phyloP scores from a whole-genome alignment of 768 basidiomycete genomes.

The Phanerochaete carnosa region DNA sequence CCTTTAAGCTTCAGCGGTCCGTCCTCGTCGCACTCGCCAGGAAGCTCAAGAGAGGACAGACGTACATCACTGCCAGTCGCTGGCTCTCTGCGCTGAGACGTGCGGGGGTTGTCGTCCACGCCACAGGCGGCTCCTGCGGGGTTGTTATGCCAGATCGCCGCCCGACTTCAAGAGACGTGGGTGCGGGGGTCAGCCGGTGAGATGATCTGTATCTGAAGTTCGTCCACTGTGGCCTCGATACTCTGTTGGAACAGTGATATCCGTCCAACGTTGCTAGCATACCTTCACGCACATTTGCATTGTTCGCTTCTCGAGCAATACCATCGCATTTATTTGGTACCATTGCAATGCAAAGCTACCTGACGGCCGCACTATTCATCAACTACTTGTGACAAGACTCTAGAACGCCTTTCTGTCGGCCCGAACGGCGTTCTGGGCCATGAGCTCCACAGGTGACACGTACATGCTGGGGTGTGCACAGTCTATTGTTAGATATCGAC shows the following conservation, averaged over 20 bases:
- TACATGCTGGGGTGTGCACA: not conserved
- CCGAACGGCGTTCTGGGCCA: no score
- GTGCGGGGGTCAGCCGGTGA: not conserved
- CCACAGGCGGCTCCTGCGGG: not conserved
- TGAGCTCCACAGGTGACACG: no score
- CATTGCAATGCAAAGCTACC: not conserved
- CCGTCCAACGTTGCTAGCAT: no score
- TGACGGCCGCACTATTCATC: no score
- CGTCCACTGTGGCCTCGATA: not conserved
- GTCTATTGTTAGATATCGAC: not conserved
- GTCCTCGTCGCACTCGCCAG: not conserved
- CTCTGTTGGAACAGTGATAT: not conserved
- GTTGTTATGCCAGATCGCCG: not conserved
- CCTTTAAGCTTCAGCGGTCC: slow-evolving; percentile 3
- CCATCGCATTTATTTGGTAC: no score
- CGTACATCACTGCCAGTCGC: not conserved
- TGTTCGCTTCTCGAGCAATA: no score
- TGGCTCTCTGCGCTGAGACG: not conserved
- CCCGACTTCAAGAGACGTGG: not conserved
- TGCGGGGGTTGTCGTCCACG: not conserved
- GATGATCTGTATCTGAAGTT: not conserved
- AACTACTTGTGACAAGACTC: no score
- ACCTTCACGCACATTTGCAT: no score
- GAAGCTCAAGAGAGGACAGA: not conserved
- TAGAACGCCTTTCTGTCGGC: no score